A percentile compares a stretch with the other conserved stretches of the same genome.
These are phyloP conservation scores for Galeopsis tetrahit DNA, from an alignment of 257 asterid genomes.

Conservation along the genomic window DNA sequence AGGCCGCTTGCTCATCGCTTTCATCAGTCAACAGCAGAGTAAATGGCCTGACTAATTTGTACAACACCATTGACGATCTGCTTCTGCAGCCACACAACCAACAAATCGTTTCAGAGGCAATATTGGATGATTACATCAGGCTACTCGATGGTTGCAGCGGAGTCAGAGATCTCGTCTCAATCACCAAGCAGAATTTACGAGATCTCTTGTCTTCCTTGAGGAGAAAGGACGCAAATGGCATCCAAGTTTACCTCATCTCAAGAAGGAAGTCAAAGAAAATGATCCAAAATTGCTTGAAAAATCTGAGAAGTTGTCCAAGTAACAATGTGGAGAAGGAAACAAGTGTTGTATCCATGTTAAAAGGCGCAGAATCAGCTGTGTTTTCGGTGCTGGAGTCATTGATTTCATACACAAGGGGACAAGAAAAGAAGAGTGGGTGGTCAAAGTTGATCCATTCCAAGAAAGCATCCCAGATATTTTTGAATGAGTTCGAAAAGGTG, in stretches of 20 bases:
- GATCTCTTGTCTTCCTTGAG: slow-evolving; percentile 41
- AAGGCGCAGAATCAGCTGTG: slow-evolving; percentile 39
- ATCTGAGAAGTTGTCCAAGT: slow-evolving; percentile 23
- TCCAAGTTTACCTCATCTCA: slow-evolving; percentile 25
- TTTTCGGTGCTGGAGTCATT: slow-evolving; percentile 34
- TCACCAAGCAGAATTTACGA: slow-evolving; percentile 28
- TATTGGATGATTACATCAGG: slow-evolving; percentile 40
- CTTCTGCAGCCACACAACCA: slow-evolving; percentile 35
- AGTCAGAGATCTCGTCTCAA: slow-evolving; percentile 37
- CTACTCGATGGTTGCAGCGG: slow-evolving; percentile 44
- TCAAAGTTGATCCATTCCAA: slow-evolving; percentile 37
- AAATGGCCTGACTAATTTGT: slow-evolving; percentile 36
- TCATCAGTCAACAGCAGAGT: slow-evolving; percentile 36
- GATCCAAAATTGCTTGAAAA: slow-evolving; percentile 37
- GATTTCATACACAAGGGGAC: slow-evolving; percentile 33
- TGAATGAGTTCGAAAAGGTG: slow-evolving; percentile 14
- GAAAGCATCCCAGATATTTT: slow-evolving; percentile 9
- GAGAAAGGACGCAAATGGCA: slow-evolving; percentile 37
- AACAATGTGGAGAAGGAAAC: neutral
- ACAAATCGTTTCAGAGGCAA: slow-evolving; percentile 35
- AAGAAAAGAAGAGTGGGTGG: slow-evolving; percentile 30
- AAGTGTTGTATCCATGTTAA: slow-evolving; percentile 24
- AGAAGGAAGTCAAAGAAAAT: slow-evolving; percentile 39
- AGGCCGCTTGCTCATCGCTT: slow-evolving; percentile 34
- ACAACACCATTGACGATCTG: slow-evolving; percentile 36